These are phyloP conservation scores for Dendrobium chrysotoxum DNA, from an alignment of 106 monocot genomes.

Conservation along the genomic window DNA sequence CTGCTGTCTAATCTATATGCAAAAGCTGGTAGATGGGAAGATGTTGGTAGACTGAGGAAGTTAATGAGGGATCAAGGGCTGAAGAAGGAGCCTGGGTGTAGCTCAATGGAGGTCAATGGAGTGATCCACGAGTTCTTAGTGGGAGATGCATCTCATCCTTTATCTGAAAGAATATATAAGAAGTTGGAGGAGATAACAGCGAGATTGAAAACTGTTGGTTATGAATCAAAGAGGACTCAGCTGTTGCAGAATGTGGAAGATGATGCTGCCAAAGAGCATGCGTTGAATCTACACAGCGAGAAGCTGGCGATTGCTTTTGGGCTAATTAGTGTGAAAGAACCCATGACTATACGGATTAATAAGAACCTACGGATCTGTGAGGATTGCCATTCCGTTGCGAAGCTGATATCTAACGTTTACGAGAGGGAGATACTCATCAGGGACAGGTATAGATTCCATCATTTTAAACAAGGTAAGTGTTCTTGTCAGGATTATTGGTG, in stretches of 20 bases:
- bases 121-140: constrained; percentile 33
- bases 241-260: constrained; percentile 37
- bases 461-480: constrained; percentile 24
- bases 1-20: constrained; percentile 40
- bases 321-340: constrained; percentile 5
- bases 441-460: constrained; percentile 39
- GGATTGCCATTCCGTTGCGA: constrained; percentile 31
- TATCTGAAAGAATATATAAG: constrained; percentile 20
- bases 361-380: constrained; percentile 39
- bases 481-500: constrained; percentile 42
- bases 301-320: constrained; percentile 40
- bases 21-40: constrained; percentile 23
- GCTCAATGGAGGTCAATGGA: constrained; percentile 29
- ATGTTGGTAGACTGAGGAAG: constrained; percentile 32
- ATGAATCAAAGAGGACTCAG: constrained; percentile 19
- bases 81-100: constrained; percentile 31
- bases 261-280: constrained; percentile 24
- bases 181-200: constrained; percentile 25
- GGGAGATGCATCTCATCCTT: constrained; percentile 30
- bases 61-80: constrained; percentile 18
- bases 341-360: constrained; percentile 16
- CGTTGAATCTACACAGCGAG: constrained; percentile 34
- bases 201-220: constrained; percentile 21
- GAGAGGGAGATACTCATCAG: constrained; percentile 30
- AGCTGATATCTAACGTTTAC: constrained; percentile 27